phyloP scores from a whole-genome alignment of 805 yeast genomes.

The Candida nanaspora region DNA sequence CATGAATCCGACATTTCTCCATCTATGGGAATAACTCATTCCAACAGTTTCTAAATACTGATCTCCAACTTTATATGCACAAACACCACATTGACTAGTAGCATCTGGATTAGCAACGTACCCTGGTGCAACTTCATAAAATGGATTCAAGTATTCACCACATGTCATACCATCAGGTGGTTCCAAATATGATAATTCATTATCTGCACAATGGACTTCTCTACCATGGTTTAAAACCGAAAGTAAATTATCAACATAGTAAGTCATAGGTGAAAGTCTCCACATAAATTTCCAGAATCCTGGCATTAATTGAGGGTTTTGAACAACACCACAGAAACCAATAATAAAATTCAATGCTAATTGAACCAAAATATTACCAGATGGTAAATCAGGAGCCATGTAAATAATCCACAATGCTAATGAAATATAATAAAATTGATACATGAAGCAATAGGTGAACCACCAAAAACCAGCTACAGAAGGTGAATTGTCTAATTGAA shows the following conservation, averaged over 20 bases:
- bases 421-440: constrained; percentile 39
- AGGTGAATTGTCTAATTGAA: constrained; percentile 27
- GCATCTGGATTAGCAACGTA: constrained; percentile 49
- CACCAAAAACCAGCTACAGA: constrained; percentile 42
- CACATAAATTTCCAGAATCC: constrained; percentile 85
- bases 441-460: constrained; percentile 27
- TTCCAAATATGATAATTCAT: constrained; percentile 42
- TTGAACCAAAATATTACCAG: constrained; percentile 56
- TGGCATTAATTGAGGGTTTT: constrained; percentile 52
- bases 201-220: constrained; percentile 38
- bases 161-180: constrained; percentile 65
- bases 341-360: constrained; percentile 50
- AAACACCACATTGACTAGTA: constrained; percentile 41
- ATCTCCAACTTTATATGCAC: constrained; percentile 38
- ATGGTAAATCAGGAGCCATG: constrained; percentile 56
- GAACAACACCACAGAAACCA: constrained; percentile 66
- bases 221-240: constrained; percentile 42
- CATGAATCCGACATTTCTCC: constrained; percentile 64
- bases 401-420: constrained; percentile 52
- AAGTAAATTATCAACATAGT: constrained; percentile 50
- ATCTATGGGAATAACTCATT: constrained; percentile 38
- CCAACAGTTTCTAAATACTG: constrained; percentile 36
- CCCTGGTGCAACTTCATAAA: constrained; percentile 40
- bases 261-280: constrained; percentile 66
- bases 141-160: constrained; percentile 37